Evolutionary conservation across 345 rosid genomes (phyloP).

Genomic region (Eucalyptus leucophloia): DNA sequence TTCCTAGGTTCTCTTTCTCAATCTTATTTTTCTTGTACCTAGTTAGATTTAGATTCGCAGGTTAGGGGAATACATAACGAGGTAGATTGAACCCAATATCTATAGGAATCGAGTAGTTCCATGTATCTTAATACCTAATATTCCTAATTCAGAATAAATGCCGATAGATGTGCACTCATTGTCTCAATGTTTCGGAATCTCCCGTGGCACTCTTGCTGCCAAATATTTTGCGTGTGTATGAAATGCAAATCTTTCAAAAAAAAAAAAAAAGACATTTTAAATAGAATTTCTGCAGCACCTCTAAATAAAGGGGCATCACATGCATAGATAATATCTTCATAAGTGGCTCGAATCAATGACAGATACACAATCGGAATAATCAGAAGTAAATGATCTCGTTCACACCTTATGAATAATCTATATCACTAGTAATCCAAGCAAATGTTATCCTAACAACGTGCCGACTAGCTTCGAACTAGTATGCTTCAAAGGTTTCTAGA

Average conservation of each 20-base stretch:
- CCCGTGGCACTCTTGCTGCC: not conserved
- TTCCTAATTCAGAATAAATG: not conserved
- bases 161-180: not conserved
- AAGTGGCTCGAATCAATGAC: not conserved
- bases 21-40: not conserved
- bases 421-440: not conserved
- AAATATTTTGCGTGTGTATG: not conserved
- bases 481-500: not conserved
- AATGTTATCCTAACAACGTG: not conserved
- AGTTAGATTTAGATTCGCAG: not conserved
- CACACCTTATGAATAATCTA: not conserved
- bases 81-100: not conserved
- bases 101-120: not conserved
- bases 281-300: not conserved
- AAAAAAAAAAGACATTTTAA: too few species aligned
- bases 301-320: not conserved
- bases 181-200: not conserved
- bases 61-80: not conserved
- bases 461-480: not conserved
- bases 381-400: not conserved
- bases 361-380: not conserved
- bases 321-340: not conserved
- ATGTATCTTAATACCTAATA: not conserved
- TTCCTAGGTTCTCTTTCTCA: not conserved
- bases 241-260: not conserved